Conservation (phyloP, 495 filamentous ascomycete genomes). For the Penicillium steckii region DNA sequence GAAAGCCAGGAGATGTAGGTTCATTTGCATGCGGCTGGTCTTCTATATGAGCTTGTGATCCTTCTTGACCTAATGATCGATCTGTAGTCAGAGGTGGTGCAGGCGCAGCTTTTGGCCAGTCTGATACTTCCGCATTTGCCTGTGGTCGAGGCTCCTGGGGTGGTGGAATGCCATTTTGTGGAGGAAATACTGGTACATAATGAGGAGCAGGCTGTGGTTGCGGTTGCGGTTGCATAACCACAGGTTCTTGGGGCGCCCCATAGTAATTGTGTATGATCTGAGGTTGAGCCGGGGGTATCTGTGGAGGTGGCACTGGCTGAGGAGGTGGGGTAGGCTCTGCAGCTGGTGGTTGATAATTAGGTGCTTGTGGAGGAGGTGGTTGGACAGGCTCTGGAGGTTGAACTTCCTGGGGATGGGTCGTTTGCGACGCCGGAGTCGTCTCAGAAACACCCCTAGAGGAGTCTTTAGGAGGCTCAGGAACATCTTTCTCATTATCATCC, state of each 20-base stretch:
- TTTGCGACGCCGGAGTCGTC: neutral
- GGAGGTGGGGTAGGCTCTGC: neutral
- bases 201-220: conserved; percentile 25
- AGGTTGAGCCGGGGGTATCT: conserved; percentile 2
- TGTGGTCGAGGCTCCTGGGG: conserved; percentile 1
- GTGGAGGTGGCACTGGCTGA: conserved; percentile 7
- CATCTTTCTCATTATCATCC: conserved; percentile 10
- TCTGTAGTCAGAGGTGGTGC: conserved; percentile 10
- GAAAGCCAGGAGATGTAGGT: conserved; percentile 41
- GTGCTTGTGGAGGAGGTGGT: neutral
- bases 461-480: conserved; percentile 5
- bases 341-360: neutral
- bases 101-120: conserved; percentile 11
- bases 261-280: conserved; percentile 16
- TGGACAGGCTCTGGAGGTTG: conserved; percentile 6
- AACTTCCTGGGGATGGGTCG: neutral
- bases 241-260: neutral
- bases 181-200: conserved; percentile 30
- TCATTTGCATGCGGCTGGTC: conserved; percentile 17
- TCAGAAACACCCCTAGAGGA: conserved; percentile 1
- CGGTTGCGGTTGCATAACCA: conserved; percentile 6
- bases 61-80: neutral
- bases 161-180: conserved; percentile 2
- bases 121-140: neutral
- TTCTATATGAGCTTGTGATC: neutral